Conservation (phyloP, 345 rosid genomes). For the Zanthoxylum bungeanum region DNA sequence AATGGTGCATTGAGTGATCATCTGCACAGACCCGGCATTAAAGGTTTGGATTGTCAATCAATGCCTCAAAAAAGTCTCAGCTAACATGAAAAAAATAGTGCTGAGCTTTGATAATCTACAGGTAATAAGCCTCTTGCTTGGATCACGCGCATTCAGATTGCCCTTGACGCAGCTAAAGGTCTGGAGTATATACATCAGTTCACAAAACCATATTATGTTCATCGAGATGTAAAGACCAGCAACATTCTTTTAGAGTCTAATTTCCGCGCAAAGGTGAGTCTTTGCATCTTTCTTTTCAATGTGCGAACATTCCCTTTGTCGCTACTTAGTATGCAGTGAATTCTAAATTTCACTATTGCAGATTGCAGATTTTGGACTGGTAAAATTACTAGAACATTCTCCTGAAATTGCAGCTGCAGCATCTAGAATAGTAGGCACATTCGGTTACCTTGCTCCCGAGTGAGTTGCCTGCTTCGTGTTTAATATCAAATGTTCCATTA, state of each 20-base stretch:
- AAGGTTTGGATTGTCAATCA: slow-evolving; percentile 16
- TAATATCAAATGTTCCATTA: background rate
- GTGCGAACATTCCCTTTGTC: background rate
- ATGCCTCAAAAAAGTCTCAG: background rate
- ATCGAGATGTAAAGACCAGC: slow-evolving; percentile 37
- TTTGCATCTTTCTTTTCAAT: background rate
- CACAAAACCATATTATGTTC: slow-evolving; percentile 30
- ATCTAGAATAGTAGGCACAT: slow-evolving; percentile 38
- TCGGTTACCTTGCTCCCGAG: slow-evolving; percentile 46
- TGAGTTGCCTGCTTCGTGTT: slow-evolving; percentile 3
- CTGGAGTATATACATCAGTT: slow-evolving; percentile 38
- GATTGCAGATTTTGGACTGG: slow-evolving; percentile 40
- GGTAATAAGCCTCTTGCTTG: slow-evolving; percentile 33
- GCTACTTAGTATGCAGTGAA: background rate
- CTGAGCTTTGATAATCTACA: slow-evolving; percentile 10
- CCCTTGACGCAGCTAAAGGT: slow-evolving; percentile 38
- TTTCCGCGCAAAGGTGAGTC: slow-evolving; percentile 33
- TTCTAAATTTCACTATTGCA: slow-evolving; percentile 14
- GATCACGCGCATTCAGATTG: slow-evolving; percentile 30
- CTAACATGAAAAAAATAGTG: background rate
- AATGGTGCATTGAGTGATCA: slow-evolving; percentile 39
- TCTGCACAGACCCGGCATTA: slow-evolving; percentile 12
- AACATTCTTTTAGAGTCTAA: slow-evolving; percentile 34
- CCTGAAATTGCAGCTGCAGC: slow-evolving; percentile 29
- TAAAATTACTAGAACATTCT: slow-evolving; percentile 32